A percentile compares a stretch with the other conserved stretches of the same genome.
These are phyloP conservation scores for Astrephomene gubernaculifera DNA, from an alignment of 139 green algal genomes.

Conservation along the genomic window DNA sequence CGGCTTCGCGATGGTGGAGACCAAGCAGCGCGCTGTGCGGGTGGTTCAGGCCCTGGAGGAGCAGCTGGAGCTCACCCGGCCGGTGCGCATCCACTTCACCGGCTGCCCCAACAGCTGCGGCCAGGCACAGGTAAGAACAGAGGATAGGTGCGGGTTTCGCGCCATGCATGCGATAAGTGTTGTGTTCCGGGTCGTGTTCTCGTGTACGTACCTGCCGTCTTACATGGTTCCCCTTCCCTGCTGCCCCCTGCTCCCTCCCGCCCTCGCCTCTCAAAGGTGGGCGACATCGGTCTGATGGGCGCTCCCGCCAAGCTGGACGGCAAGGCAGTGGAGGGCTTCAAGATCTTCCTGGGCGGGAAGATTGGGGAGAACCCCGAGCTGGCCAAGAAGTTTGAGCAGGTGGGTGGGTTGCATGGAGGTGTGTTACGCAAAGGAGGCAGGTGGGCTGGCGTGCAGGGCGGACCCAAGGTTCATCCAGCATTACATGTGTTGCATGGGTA, in stretches of 20 bases:
- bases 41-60: constrained; percentile 88
- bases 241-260: background rate
- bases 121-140: constrained; percentile 85
- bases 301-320: constrained; percentile 87
- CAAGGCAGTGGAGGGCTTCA: constrained; percentile 93
- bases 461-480: too few species aligned
- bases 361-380: constrained; percentile 82
- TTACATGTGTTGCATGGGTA: too few species aligned
- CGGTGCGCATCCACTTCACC: constrained; percentile 97
- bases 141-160: too few species aligned
- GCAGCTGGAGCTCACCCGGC: constrained; percentile 81
- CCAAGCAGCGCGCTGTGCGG: constrained; percentile 75
- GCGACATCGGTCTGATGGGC: constrained; percentile 96
- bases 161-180: too few species aligned
- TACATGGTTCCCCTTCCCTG: too few species aligned
- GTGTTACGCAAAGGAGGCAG: too few species aligned
- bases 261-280: constrained; percentile 76
- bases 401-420: too few species aligned
- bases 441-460: too few species aligned
- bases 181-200: too few species aligned
- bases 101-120: constrained; percentile 98
- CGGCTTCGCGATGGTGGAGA: constrained; percentile 95
- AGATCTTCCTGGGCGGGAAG: constrained; percentile 91
- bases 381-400: constrained; percentile 74
- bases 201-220: too few species aligned